Evolutionary conservation across 805 yeast genomes (phyloP).

Genomic region (Pichia paraexigua): DNA sequence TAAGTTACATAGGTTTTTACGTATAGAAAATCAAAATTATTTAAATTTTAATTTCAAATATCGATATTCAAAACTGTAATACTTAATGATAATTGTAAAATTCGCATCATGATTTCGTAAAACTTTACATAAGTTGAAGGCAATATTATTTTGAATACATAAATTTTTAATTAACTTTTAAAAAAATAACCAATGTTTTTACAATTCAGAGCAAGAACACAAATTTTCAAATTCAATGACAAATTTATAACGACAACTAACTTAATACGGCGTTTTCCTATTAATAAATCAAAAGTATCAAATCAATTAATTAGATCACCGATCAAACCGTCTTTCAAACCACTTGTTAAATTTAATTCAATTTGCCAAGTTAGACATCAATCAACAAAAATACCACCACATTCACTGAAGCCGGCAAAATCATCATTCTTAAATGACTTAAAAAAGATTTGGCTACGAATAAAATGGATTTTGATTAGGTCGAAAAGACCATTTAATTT

Average conservation of each 20-base stretch:
- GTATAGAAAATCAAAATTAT: too few species aligned
- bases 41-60: too few species aligned
- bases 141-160: background rate
- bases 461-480: slow-evolving; percentile 69
- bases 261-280: background rate
- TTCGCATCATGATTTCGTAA: background rate
- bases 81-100: too few species aligned
- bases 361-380: background rate
- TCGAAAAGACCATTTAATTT: slow-evolving; percentile 79
- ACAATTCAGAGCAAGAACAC: background rate
- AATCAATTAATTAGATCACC: background rate
- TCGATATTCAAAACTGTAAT: too few species aligned
- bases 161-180: too few species aligned
- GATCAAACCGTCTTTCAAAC: background rate
- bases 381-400: background rate
- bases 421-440: background rate
- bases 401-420: too few species aligned
- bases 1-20: background rate
- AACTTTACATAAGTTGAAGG: background rate
- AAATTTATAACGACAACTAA: too few species aligned
- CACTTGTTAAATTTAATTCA: background rate
- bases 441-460: slow-evolving; percentile 15
- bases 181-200: background rate
- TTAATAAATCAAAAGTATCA: background rate
- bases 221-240: background rate